Evolutionary conservation across 2,329 filamentous ascomycete species (phyloP).

Genomic region (Knufia fluminis): DNA sequence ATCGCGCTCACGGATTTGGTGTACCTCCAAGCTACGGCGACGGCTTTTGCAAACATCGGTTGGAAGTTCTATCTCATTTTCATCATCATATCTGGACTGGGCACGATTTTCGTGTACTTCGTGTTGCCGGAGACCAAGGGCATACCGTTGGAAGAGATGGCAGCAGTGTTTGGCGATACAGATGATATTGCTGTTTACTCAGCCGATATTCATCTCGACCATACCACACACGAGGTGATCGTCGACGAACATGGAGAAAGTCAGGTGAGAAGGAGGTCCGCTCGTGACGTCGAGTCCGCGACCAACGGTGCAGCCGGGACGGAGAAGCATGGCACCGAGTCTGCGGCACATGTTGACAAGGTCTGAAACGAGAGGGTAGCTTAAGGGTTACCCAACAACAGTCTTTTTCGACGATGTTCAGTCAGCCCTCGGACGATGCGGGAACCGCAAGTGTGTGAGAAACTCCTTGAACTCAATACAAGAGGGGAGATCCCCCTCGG

Average conservation of each 20-base stretch:
- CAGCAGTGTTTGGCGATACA: conserved; percentile 28
- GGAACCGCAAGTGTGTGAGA: too few species aligned
- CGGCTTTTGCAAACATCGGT: conserved; percentile 27
- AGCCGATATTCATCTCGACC: conserved; percentile 1
- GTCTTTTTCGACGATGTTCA: too few species aligned
- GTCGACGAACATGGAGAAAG: neutral
- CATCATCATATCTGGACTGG: conserved; percentile 9
- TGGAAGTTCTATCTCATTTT: conserved; percentile 28
- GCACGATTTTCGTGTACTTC: conserved; percentile 7
- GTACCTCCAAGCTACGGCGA: conserved; percentile 14
- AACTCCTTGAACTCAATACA: too few species aligned
- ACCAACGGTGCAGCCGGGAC: neutral
- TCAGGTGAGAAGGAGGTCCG: neutral
- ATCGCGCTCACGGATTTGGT: conserved; percentile 16
- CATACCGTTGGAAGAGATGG: conserved; percentile 28
- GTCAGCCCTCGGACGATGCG: too few species aligned
- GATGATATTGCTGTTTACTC: conserved; percentile 3
- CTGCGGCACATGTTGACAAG: neutral
- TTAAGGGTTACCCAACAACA: too few species aligned
- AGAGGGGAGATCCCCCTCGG: too few species aligned
- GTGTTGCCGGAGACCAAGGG: conserved; percentile 26
- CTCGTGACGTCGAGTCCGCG: neutral
- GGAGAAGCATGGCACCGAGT: conserved; percentile 34
- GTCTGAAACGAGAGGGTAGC: too few species aligned
- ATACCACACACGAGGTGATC: neutral